These are phyloP conservation scores for Rubia peregrina DNA, from an alignment of 305 asterid species.

Conservation along the genomic window DNA sequence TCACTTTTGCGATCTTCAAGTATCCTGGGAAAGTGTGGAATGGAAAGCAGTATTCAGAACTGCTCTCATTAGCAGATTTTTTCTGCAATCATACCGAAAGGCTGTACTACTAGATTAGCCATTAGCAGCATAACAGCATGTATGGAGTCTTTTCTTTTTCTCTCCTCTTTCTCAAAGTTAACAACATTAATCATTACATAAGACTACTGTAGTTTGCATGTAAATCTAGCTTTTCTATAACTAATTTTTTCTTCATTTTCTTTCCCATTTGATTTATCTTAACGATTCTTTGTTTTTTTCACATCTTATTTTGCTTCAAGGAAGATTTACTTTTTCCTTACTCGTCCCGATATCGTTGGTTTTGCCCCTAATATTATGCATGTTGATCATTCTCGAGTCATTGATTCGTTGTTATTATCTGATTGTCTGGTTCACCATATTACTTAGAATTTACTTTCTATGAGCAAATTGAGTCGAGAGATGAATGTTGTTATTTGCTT, in stretches of 20 bases:
- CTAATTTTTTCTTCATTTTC: neutral
- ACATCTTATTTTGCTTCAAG: neutral
- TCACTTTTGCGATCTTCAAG: neutral
- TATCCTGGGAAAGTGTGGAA: neutral
- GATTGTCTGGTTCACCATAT: too few relatives aligned
- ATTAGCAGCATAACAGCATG: too few relatives aligned
- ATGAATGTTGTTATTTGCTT: too few relatives aligned
- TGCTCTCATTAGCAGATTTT: neutral
- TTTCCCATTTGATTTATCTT: neutral
- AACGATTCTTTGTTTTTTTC: neutral
- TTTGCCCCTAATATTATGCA: too few relatives aligned
- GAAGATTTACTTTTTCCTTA: neutral
- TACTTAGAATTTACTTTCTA: too few relatives aligned
- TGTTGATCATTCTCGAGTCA: too few relatives aligned
- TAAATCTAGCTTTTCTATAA: too few relatives aligned
- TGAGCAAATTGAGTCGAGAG: too few relatives aligned
- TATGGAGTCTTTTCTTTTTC: too few relatives aligned
- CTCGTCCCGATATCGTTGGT: neutral
- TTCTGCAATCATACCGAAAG: neutral
- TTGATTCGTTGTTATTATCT: too few relatives aligned
- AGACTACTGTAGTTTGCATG: neutral
- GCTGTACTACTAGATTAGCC: neutral
- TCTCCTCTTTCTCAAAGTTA: too few relatives aligned
- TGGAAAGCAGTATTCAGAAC: neutral
- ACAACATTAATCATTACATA: neutral